Evolutionary conservation across 371 early-diverging fungal genomes (phyloP).

Genomic region (Apophysomyces trapeziformis): DNA sequence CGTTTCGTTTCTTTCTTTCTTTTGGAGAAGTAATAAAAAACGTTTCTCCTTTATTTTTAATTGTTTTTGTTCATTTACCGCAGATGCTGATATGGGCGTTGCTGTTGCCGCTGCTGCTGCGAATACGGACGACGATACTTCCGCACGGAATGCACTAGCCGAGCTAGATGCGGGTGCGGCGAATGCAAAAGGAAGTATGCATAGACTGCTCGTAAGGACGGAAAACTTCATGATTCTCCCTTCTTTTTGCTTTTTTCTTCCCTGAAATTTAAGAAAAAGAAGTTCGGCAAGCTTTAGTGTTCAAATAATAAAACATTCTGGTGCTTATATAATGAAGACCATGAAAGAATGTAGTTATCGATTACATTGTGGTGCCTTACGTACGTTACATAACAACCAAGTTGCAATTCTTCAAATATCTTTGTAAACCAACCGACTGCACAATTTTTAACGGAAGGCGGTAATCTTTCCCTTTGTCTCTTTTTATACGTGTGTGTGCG

Average conservation of each 20-base stretch:
- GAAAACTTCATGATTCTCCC: slow-evolving; percentile 5
- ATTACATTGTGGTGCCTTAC: background rate
- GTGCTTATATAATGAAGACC: background rate
- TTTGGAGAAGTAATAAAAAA: too few relatives aligned
- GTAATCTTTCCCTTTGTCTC: background rate
- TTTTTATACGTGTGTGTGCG: too few relatives aligned
- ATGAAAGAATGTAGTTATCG: slow-evolving; percentile 7
- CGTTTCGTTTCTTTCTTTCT: too few relatives aligned
- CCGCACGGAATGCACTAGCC: background rate
- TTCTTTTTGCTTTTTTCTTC: background rate
- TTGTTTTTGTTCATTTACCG: background rate
- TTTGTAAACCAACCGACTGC: slow-evolving; percentile 4
- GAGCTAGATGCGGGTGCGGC: slow-evolving; percentile 2
- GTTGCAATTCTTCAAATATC: slow-evolving; percentile 8
- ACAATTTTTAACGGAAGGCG: background rate
- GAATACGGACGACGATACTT: background rate
- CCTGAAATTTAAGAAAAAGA: background rate
- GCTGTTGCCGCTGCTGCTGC: background rate
- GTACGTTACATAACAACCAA: slow-evolving; percentile 7
- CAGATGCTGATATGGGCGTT: background rate
- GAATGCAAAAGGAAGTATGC: background rate
- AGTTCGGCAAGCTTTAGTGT: background rate
- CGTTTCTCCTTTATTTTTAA: background rate
- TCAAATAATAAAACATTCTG: background rate
- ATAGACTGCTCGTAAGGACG: background rate